Percentiles rank a stretch among this genome's conserved stretches.
phyloP scores from a whole-genome alignment of 2,329 filamentous ascomycete species.

The Curvularia hawaiiensis region DNA sequence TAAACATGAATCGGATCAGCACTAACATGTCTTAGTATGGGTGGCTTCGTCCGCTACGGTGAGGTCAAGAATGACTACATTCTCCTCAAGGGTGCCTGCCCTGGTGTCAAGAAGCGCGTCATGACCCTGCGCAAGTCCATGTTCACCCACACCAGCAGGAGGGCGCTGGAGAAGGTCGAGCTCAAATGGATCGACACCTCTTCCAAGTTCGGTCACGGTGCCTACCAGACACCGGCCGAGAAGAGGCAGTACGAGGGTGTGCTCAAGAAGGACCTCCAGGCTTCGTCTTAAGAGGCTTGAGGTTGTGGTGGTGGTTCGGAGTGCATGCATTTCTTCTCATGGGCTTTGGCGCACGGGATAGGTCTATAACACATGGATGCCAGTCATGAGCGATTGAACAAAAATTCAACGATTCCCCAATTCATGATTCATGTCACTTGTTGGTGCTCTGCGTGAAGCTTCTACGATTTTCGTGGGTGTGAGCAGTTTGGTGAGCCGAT shows the following conservation, averaged over 20 bases:
- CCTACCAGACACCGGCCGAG: slow-evolving; percentile 97
- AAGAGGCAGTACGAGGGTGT: slow-evolving; percentile 98
- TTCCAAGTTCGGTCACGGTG: slow-evolving; percentile 99
- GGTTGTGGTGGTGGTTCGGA: slow-evolving; percentile 30
- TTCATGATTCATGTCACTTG: slow-evolving; percentile 21
- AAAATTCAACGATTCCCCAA: slow-evolving; percentile 49
- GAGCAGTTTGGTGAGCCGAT: background rate
- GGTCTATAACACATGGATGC: slow-evolving; percentile 40
- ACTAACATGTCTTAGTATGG: slow-evolving; percentile 70
- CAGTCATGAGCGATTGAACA: slow-evolving; percentile 39
- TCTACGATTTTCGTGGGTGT: background rate
- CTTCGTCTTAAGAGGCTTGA: slow-evolving; percentile 55
- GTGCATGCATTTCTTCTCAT: slow-evolving; percentile 42
- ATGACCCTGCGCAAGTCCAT: slow-evolving; percentile 99
- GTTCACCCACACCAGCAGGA: slow-evolving; percentile 94
- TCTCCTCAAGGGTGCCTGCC: slow-evolving; percentile 96
- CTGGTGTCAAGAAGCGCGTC: slow-evolving; percentile 99
- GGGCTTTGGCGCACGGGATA: slow-evolving; percentile 47
- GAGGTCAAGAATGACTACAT: slow-evolving; percentile 99
- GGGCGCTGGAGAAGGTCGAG: slow-evolving; percentile 97
- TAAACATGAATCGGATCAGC: background rate
- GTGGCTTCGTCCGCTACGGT: slow-evolving; percentile 99
- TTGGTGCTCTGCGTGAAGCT: background rate
- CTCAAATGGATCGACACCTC: slow-evolving; percentile 99
- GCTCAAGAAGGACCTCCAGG: slow-evolving; percentile 94